A percentile compares a stretch with the other conserved stretches of the same genome.
phyloP scores from a whole-genome alignment of 352 stramenopile genomes.

The Saprolegnia parasitica region DNA sequence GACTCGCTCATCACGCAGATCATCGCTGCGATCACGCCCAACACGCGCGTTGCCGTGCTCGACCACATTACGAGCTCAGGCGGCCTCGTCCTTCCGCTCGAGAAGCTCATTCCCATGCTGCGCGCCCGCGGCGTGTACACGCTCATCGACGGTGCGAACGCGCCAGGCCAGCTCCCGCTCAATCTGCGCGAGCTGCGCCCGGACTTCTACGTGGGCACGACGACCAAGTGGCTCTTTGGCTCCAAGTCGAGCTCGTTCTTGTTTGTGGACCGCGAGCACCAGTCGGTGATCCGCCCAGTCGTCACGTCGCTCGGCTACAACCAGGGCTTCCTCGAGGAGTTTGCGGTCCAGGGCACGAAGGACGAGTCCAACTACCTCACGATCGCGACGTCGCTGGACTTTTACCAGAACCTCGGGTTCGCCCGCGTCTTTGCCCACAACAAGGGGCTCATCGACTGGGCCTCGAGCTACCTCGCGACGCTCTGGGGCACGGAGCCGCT shows the following conservation, averaged over 20 bases:
- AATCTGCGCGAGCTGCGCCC: conserved; percentile 59
- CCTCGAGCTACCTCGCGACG: conserved; percentile 59
- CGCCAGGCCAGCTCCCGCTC: conserved; percentile 62
- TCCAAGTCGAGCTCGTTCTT: conserved; percentile 84
- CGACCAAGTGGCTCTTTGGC: conserved; percentile 83
- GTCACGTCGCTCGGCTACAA: conserved; percentile 78
- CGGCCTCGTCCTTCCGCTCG: conserved; percentile 70
- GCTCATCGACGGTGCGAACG: conserved; percentile 73
- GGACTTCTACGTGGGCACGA: conserved; percentile 81
- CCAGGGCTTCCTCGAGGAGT: conserved; percentile 79
- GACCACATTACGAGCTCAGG: conserved; percentile 78
- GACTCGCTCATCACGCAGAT: conserved; percentile 66
- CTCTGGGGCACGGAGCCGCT: conserved; percentile 69
- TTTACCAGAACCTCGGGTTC: conserved; percentile 75
- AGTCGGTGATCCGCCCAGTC: conserved; percentile 61
- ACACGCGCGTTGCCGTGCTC: conserved; percentile 77
- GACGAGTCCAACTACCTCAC: conserved; percentile 82
- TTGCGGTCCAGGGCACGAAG: conserved; percentile 73
- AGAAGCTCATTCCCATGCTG: conserved; percentile 80
- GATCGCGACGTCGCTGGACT: conserved; percentile 74
- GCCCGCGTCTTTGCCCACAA: conserved; percentile 75
- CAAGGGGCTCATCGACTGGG: conserved; percentile 80
- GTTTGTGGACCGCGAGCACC: conserved; percentile 76
- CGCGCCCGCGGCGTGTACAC: conserved; percentile 71
- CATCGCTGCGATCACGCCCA: conserved; percentile 65